Conservation (phyloP, 495 filamentous ascomycete species). For the Hypoxylon lenormandii region DNA sequence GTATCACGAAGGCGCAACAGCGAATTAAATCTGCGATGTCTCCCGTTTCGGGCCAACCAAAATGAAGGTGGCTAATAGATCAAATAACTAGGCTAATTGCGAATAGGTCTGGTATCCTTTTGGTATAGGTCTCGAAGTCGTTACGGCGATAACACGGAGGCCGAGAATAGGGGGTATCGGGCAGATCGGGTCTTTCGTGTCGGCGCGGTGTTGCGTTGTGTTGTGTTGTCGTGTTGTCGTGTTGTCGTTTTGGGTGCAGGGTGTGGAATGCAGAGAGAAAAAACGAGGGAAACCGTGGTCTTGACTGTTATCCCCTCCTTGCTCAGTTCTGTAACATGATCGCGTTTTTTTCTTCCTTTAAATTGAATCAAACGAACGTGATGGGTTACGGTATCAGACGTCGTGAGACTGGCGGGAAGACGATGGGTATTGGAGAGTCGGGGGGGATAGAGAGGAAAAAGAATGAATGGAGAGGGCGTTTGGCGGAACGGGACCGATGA, state of each 20-base stretch:
- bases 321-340: constrained; percentile 37
- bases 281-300: constrained; percentile 21
- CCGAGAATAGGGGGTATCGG: constrained; percentile 12
- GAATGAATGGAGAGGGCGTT: constrained; percentile 5
- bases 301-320: constrained; percentile 28
- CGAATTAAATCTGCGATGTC: constrained; percentile 15
- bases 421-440: not conserved
- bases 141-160: not conserved
- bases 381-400: constrained; percentile 12
- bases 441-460: constrained; percentile 4
- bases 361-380: constrained; percentile 39
- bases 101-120: constrained; percentile 1
- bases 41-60: constrained; percentile 13
- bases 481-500: constrained; percentile 8
- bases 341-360: constrained; percentile 19
- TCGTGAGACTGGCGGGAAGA: constrained; percentile 18
- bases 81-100: constrained; percentile 18
- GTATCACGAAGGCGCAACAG: constrained; percentile 24
- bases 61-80: constrained; percentile 4
- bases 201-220: too few species aligned
- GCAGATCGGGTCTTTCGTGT: constrained; percentile 20
- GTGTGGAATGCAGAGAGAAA: constrained; percentile 23
- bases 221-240: not conserved
- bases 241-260: constrained; percentile 14
- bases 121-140: constrained; percentile 4